These are phyloP conservation scores for Cucumis variabilis DNA, from an alignment of 331 rosid species.

Conservation along the genomic window DNA sequence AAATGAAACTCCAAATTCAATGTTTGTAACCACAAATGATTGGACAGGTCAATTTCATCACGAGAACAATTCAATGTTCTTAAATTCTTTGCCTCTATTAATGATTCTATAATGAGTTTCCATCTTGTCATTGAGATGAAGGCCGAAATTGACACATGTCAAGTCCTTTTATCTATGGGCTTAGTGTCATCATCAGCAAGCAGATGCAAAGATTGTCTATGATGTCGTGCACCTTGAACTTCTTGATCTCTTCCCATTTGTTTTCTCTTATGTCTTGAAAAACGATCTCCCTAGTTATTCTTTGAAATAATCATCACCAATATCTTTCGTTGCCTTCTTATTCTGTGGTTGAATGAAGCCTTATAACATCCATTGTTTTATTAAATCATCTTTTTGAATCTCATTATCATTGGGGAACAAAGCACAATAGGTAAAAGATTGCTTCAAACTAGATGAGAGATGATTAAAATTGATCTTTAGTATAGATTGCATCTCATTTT, in stretches of 20 bases:
- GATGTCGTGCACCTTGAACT: background rate
- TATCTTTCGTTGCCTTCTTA: too few species aligned
- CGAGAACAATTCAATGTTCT: background rate
- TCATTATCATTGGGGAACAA: background rate
- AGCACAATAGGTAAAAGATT: constrained; percentile 12
- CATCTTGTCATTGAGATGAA: too few species aligned
- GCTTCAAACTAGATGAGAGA: constrained; percentile 5
- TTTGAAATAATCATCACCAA: constrained; percentile 3
- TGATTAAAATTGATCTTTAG: too few species aligned
- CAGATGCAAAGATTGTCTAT: background rate
- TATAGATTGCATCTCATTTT: background rate
- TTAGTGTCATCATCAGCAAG: too few species aligned
- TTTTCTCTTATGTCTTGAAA: constrained; percentile 11
- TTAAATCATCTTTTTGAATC: background rate
- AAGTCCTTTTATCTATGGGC: too few species aligned
- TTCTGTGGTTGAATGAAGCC: background rate
- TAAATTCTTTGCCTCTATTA: background rate
- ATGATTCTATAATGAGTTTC: background rate
- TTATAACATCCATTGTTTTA: constrained; percentile 33
- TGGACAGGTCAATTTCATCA: background rate
- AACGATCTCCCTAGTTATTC: constrained; percentile 25
- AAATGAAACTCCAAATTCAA: background rate
- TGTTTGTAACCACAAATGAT: background rate
- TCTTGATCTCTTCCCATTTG: background rate
- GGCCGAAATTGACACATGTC: background rate